Percentiles rank a stretch among this genome's conserved stretches.
phyloP scores from a whole-genome alignment of 306 rosid genomes.

The Vicia faba region DNA sequence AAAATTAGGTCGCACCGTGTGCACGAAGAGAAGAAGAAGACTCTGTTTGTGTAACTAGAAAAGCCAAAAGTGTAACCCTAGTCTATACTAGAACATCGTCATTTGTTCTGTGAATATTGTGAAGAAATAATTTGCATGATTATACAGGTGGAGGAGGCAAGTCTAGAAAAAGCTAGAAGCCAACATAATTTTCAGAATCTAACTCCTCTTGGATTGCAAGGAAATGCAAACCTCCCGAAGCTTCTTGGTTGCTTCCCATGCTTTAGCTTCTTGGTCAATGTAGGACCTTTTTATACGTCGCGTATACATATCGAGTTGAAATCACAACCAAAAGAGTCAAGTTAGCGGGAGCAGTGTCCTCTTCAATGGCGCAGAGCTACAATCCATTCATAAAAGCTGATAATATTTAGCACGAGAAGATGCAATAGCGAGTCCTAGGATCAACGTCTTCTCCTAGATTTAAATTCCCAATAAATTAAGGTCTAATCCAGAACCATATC shows the following conservation, averaged over 20 bases:
- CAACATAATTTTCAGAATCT: constrained; percentile 81
- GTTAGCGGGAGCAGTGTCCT: constrained; percentile 55
- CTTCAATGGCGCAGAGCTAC: constrained; percentile 80
- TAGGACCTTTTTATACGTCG: constrained; percentile 68
- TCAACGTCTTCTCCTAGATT: constrained; percentile 74
- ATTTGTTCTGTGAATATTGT: constrained; percentile 29
- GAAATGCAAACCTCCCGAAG: constrained; percentile 90
- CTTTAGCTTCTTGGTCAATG: constrained; percentile 81
- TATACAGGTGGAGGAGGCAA: constrained; percentile 92
- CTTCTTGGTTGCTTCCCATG: constrained; percentile 97
- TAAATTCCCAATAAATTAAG: constrained; percentile 89
- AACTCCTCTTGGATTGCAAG: constrained; percentile 91
- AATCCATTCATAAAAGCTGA: constrained; percentile 94
- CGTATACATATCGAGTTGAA: constrained; percentile 76
- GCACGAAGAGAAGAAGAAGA: too few species aligned
- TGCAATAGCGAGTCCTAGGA: constrained; percentile 88
- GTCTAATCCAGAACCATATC: constrained; percentile 84
- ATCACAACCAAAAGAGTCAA: constrained; percentile 78
- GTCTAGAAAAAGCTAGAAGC: constrained; percentile 93
- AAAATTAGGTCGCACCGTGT: too few species aligned
- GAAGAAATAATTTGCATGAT: constrained; percentile 25
- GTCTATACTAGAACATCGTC: too few species aligned
- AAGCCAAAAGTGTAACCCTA: too few species aligned
- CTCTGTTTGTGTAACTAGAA: too few species aligned
- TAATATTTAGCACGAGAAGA: constrained; percentile 77